Evolutionary conservation across 1,139 yeast species (phyloP), one percentile per base, ranked within the genome.

Genomic region (Candida sp.): DNA sequence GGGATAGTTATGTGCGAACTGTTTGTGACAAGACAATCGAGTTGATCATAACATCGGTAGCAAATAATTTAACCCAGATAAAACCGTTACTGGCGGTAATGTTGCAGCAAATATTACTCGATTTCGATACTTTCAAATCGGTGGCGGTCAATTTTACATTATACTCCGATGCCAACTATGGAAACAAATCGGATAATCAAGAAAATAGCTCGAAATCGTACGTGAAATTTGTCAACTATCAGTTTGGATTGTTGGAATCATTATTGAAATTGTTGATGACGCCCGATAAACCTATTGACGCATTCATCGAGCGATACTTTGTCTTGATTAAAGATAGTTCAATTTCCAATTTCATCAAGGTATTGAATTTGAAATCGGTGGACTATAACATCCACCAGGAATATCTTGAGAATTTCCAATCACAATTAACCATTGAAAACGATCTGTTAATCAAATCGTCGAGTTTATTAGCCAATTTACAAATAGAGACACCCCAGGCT

Each of bases 31-130:
- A 85, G 51, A 68, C 87, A 21, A 81, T 88, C 22, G 98, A 90
- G 45, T 57, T 77, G 39, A 64, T 88, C 3, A 68, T 82, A 5
- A 68, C 64, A 33, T 77, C 82, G n/a, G 82, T 84, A 51, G 60
- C 84, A 41, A 68, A 75, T 37, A 78, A 79, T 47, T 75, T 89
- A 35, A 72, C 78, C 25, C 74, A 75, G 44, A 59, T 84, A 55
- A 79, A 77, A 47, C 95, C 95, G 1, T 75, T 91, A 33, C 72
- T 78, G 5, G 83, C 84, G 21, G 68, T 79, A 12, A 84, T 85
- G 51, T 85, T 95, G 5, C 97, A 91, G 58, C 97, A 91, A 59
- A 73, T 93, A 57, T 66, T 85, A 33, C 66, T 85, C 32, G 99
- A 93, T 62, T 58, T 87, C 4, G 81, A 82, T 36, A 73, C 78